These are phyloP conservation scores for Boeremia exigua DNA, from an alignment of 2,329 filamentous ascomycete species.

Conservation along the genomic window DNA sequence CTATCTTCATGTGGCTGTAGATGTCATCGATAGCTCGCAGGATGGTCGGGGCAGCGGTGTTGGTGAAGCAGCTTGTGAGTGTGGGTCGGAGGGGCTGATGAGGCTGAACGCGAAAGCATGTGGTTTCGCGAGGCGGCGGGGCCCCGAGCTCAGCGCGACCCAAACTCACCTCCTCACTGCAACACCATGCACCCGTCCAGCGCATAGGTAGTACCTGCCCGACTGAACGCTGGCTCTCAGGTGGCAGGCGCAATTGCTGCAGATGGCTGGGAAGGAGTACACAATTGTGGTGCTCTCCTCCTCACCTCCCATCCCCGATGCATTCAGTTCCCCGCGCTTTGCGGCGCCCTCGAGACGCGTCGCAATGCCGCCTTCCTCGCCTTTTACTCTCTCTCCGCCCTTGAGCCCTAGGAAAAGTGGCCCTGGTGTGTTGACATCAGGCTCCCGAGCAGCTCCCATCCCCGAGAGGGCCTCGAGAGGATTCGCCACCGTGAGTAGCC, in stretches of 20 bases:
- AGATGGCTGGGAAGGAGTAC: slow-evolving; percentile 34
- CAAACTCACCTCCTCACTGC: slow-evolving; percentile 1
- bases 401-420: slow-evolving; percentile 21
- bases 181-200: slow-evolving; percentile 8
- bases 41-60: too few species aligned
- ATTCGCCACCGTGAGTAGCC: slow-evolving; percentile 43
- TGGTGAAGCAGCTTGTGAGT: background rate
- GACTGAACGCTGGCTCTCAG: slow-evolving; percentile 13
- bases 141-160: background rate
- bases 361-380: slow-evolving; percentile 32
- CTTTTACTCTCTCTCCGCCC: slow-evolving; percentile 32
- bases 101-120: slow-evolving; percentile 16
- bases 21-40: background rate
- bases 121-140: slow-evolving; percentile 11
- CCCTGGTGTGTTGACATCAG: slow-evolving; percentile 35
- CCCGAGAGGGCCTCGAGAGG: slow-evolving; percentile 35
- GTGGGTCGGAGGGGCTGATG: background rate
- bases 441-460: slow-evolving; percentile 34
- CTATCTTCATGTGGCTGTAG: background rate
- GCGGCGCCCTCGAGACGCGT: slow-evolving; percentile 36
- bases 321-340: slow-evolving; percentile 23
- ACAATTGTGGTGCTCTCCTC: slow-evolving; percentile 41
- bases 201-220: slow-evolving; percentile 7
- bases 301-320: slow-evolving; percentile 36
- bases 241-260: slow-evolving; percentile 19